These are phyloP conservation scores for Cyclocybe aegerita DNA, from an alignment of 768 basidiomycete genomes.

Conservation along the genomic window DNA sequence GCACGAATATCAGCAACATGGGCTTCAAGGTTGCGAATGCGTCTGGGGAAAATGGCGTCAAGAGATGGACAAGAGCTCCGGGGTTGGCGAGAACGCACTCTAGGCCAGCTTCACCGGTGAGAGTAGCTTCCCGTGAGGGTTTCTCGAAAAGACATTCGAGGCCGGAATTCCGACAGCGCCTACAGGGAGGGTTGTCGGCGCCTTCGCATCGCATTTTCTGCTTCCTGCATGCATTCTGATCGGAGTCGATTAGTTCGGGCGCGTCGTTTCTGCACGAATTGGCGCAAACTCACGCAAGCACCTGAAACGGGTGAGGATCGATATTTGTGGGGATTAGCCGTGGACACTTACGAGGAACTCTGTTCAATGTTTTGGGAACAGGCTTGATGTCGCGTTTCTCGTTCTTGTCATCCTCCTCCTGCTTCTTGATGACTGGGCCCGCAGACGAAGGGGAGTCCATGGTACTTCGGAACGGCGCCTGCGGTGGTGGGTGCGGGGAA, in stretches of 20 bases:
- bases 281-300: constrained; percentile 64
- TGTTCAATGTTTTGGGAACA: constrained; percentile 75
- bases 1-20: constrained; percentile 84
- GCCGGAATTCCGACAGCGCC: constrained; percentile 85
- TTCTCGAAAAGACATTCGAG: constrained; percentile 96
- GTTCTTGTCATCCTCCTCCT: constrained; percentile 54
- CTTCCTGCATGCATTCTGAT: constrained; percentile 89
- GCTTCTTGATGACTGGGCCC: constrained; percentile 50
- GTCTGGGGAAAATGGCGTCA: constrained; percentile 45
- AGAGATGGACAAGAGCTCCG: constrained; percentile 6
- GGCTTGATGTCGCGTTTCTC: constrained; percentile 74
- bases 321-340: constrained; percentile 15
- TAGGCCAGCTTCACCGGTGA: constrained; percentile 85
- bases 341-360: constrained; percentile 75
- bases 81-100: constrained; percentile 56
- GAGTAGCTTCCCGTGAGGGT: constrained; percentile 81
- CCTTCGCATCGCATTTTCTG: constrained; percentile 99
- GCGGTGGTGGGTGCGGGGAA: constrained; percentile 32
- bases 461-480: constrained; percentile 18
- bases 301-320: constrained; percentile 41
- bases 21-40: constrained; percentile 84
- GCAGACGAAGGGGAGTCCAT: constrained; percentile 37
- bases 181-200: constrained; percentile 96
- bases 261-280: constrained; percentile 5
- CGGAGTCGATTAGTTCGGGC: constrained; percentile 4